Base-by-base conservation (phyloP, 805 yeast genomes). In the Saccharomycopsis vini region DNA sequence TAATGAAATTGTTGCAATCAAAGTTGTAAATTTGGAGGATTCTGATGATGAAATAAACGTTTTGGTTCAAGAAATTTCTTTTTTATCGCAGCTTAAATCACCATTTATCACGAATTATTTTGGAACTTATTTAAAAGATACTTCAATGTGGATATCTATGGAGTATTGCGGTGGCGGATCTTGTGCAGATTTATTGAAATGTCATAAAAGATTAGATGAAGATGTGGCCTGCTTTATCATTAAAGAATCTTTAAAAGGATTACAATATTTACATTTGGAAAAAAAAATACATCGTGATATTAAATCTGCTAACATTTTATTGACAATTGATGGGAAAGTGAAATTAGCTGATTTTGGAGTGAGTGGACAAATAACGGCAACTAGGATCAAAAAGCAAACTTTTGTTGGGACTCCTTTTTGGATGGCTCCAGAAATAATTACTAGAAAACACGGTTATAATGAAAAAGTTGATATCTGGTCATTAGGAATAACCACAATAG, bases 401-500 rank as follows among this genome's bases (percentile, higher is more conserved):
- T 81, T 89, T 68, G 95, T 88, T 42, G 97, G 97, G 1, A 88
- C 97, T 0, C 96, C 97, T 12, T 86, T 77, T 61, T 89, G 97
- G 97, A 89, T 90, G 97, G 98, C 98, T 0, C 98, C 98, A 0
- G 98, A 92, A 59, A 83, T 90, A n/a, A 82, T 92, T 36, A 59
- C 68, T 4, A 59, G 72, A 46, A 56, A 61, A 37, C 59, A 63
- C 7, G 95, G 92, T 1, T 88, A 92, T 60, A 73, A 84, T 56
- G 83, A 80, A 50, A 84, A 82, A 55, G 95, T 88, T 1, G 98
- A 92, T 58, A 84, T 92, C 42, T 92, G 98, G 98, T 87, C 96
- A 0, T 66, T 88, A 19, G 98, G 98, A 0, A 90, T 92, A 41
- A 89, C 97, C 0, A 77, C 85, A 1, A 82, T 85, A 54, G 98